Conservation (phyloP, 1,139 yeast species). For the Magnusiomyces ingens region DNA sequence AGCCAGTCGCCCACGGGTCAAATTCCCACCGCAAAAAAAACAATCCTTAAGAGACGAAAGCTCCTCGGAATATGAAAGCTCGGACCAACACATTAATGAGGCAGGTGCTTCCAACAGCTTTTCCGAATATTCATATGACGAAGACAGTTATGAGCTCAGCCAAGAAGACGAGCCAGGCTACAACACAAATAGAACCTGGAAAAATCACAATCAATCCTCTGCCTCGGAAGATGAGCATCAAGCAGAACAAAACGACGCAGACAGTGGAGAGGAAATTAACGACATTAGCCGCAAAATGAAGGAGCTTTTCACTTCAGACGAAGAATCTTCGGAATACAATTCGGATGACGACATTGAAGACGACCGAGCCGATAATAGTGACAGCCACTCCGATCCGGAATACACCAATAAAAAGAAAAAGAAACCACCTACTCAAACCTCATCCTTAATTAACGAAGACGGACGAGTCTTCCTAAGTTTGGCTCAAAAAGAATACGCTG, state of each 20-base stretch:
- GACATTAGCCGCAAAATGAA: conserved; percentile 25
- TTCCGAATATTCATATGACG: conserved; percentile 12
- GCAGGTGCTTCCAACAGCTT: conserved; percentile 1
- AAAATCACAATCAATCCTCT: background rate
- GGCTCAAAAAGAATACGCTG: conserved; percentile 77
- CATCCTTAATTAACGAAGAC: conserved; percentile 8
- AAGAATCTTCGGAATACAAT: background rate
- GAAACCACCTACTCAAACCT: background rate
- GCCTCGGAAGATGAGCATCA: background rate
- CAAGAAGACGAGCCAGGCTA: background rate
- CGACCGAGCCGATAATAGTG: background rate
- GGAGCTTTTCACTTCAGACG: conserved; percentile 1
- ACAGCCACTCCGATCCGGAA: background rate
- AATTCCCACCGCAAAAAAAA: no score
- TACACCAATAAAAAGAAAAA: conserved; percentile 4
- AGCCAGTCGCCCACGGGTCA: no score
- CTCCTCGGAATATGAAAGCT: background rate
- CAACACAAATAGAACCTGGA: background rate
- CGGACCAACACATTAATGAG: background rate
- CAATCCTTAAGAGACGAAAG: background rate
- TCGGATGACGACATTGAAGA: conserved; percentile 1
- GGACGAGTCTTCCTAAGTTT: conserved; percentile 22
- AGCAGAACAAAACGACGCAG: conserved; percentile 14
- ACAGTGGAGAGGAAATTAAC: conserved; percentile 26
- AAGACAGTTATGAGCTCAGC: background rate